Evolutionary conservation across 768 basidiomycete species (phyloP), one percentile per base, ranked within the genome.

Genomic region (Boletus sensibilis): DNA sequence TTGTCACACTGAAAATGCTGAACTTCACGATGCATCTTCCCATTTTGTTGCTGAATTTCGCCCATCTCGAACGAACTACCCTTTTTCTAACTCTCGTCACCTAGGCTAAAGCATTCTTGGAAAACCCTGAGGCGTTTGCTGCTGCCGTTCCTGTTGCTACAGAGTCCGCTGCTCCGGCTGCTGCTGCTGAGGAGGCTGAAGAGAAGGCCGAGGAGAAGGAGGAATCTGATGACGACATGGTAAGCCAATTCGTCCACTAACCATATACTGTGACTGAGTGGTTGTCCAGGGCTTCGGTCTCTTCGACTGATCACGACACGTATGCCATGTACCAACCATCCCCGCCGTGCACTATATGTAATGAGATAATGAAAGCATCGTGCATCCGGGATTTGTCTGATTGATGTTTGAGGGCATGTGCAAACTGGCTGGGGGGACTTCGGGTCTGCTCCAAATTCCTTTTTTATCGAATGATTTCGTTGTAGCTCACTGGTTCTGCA

Each of bases 121-220:
- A 88, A 71, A 97, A 98, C 83, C 96, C 97, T 48, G 94, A 97
- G 52, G 96, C 95, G n/a, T 99, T 96, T 67, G 94, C 90, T 53
- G 88, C 76, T 57, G 90, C 89, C 37, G 88, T 87, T 51, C 80
- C 91, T 49, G 79, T 79, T 52, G 83, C 81, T 37, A 80, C 79
- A 23, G 79, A 75, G 25, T 79, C 76, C 37, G 72, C 74, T 39
- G 74, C 76, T 29, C 77, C 84, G 42, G 79, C 84, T 40, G 80
- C 82, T 48, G 84, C 80, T 42, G 82, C 82, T 47, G 84, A 79
- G 35, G 83, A 80, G 53, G 84, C 76, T 50, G 82, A 89, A 74
- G 82, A 91, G 76, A 85, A 87, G 76, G 86, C 84, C 61, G 88
- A 92, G 67, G 85, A 92, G 76, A 84, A 92, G 71, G 89, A 92